These are phyloP conservation scores for Phoenix dactylifera DNA, from an alignment of 176 grass and related monocot genomes.

Conservation along the genomic window DNA sequence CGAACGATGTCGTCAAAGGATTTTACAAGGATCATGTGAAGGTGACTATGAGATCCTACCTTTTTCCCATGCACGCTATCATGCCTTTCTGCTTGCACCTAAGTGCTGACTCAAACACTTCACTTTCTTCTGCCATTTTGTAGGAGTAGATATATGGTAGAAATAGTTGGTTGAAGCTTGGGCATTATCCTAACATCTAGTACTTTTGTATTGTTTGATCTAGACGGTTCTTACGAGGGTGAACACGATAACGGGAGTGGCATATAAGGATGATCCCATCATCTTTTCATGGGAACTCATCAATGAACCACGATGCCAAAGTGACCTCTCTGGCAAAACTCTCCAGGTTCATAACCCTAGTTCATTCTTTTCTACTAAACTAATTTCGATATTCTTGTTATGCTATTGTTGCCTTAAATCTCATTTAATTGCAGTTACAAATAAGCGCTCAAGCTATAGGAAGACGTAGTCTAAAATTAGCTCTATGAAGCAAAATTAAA, in stretches of 20 bases:
- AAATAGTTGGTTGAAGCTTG: background rate
- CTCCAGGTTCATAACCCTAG: conserved; percentile 34
- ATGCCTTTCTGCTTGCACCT: no score
- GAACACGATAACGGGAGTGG: conserved; percentile 48
- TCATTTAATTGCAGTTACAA: background rate
- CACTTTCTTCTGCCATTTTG: background rate
- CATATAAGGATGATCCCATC: conserved; percentile 63
- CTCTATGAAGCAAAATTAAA: no score
- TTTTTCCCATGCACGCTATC: no score
- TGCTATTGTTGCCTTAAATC: background rate
- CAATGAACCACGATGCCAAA: conserved; percentile 63
- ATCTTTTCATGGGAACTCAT: conserved; percentile 91
- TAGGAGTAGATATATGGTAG: background rate
- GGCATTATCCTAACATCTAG: background rate
- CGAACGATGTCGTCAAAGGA: conserved; percentile 13
- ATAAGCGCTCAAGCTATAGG: background rate
- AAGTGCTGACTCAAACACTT: no score
- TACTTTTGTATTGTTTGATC: background rate
- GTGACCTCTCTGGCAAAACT: conserved; percentile 50
- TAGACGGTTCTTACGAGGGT: conserved; percentile 46
- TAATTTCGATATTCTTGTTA: background rate
- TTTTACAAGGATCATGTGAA: conserved; percentile 75
- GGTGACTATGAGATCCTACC: conserved; percentile 7
- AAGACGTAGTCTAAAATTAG: background rate
- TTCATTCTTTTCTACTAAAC: background rate